These are phyloP conservation scores for Calonectria ilicicola DNA, from an alignment of 2,329 filamentous ascomycete species.

Conservation along the genomic window DNA sequence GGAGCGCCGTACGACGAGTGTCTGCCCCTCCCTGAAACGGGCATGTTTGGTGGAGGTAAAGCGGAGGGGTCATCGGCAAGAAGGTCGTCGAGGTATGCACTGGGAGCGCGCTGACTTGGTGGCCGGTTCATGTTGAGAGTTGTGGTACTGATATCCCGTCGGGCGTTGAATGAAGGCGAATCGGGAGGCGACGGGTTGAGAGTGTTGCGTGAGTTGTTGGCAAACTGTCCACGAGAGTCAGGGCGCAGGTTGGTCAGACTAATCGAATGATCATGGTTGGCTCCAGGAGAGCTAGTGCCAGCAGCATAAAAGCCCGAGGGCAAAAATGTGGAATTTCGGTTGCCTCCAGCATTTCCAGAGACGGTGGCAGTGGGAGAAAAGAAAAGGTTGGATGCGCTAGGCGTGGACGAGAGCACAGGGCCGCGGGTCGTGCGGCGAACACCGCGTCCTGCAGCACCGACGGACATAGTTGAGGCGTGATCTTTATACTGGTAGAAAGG, in stretches of 20 bases:
- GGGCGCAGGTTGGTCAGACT: conserved; percentile 72
- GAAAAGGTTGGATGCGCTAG: conserved; percentile 81
- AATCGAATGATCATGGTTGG: conserved; percentile 65
- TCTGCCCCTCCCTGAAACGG: conserved; percentile 35
- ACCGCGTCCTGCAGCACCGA: conserved; percentile 61
- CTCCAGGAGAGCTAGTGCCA: conserved; percentile 64
- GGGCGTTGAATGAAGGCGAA: conserved; percentile 68
- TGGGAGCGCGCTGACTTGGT: conserved; percentile 80
- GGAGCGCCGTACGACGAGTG: conserved; percentile 39
- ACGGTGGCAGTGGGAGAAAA: conserved; percentile 91
- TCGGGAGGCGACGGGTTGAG: conserved; percentile 70
- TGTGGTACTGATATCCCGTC: conserved; percentile 70
- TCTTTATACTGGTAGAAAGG: conserved; percentile 76
- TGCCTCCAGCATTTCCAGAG: conserved; percentile 70
- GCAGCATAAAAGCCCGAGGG: conserved; percentile 93
- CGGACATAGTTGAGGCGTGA: conserved; percentile 65
- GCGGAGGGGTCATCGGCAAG: conserved; percentile 78
- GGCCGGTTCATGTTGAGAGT: conserved; percentile 73
- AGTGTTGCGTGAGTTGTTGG: conserved; percentile 54
- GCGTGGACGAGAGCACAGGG: conserved; percentile 65
- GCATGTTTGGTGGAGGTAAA: conserved; percentile 60
- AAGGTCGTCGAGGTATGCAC: conserved; percentile 90
- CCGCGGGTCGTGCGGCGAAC: conserved; percentile 65
- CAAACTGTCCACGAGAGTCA: conserved; percentile 64
- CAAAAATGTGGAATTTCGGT: conserved; percentile 83